Conservation (phyloP, 805 yeast genomes). For the Metschnikowia drakensbergensis region DNA sequence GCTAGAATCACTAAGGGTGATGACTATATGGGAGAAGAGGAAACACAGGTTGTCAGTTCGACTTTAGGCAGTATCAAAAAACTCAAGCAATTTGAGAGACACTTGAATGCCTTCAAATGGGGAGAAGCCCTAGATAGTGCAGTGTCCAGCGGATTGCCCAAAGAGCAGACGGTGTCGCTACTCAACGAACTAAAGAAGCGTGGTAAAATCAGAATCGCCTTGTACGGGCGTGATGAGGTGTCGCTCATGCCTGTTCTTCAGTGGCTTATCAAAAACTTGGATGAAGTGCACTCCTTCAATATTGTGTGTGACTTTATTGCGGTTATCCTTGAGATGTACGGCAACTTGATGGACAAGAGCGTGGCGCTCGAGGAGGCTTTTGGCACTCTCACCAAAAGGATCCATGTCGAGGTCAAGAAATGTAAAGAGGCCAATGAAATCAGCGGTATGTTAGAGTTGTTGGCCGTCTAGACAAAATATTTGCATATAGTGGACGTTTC, state of each 20-base stretch:
- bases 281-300: conserved; percentile 69
- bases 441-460: conserved; percentile 88
- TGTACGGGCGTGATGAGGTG: conserved; percentile 80
- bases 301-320: conserved; percentile 66
- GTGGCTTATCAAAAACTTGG: conserved; percentile 76
- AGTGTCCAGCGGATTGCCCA: conserved; percentile 69
- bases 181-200: conserved; percentile 81
- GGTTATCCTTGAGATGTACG: conserved; percentile 70
- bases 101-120: conserved; percentile 87
- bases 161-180: conserved; percentile 77
- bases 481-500: conserved; percentile 3
- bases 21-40: conserved; percentile 87
- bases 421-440: conserved; percentile 86
- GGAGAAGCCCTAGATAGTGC: conserved; percentile 88
- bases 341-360: conserved; percentile 65
- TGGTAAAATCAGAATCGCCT: conserved; percentile 82
- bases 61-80: conserved; percentile 50
- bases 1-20: conserved; percentile 85
- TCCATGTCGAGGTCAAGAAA: conserved; percentile 66
- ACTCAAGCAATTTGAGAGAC: conserved; percentile 76
- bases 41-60: conserved; percentile 65
- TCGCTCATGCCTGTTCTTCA: conserved; percentile 79
- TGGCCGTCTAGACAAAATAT: conserved; percentile 45
- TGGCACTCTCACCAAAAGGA: conserved; percentile 53
- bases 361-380: conserved; percentile 75